Base-by-base conservation (phyloP, 805 yeast genomes). In the Metschnikowia gelsemii region DNA sequence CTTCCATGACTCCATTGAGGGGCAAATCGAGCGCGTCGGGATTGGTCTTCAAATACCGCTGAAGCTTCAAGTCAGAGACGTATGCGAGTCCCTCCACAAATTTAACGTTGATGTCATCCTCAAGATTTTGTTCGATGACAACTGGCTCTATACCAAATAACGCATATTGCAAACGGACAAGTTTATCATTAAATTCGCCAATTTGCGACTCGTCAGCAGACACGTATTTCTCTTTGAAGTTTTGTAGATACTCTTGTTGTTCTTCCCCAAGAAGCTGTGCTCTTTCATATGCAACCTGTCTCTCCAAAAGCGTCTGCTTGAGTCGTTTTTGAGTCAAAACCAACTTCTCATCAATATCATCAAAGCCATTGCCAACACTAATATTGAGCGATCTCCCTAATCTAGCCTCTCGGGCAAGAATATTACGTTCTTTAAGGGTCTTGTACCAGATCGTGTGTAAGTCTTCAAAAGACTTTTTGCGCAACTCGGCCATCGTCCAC, bases 391-490 rank as follows among this genome's bases (percentile, higher is more conserved):
- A 41, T 34, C 57, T 72, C 43, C 76, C 73, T 51, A 87, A 71
- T 49, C 83, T 80, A 41, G 72, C 70, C 62, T 93, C 98, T 53
- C 96, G 76, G 24, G 80, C 80, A 42, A 91, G 63, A 11, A 79
- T 66, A 61, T 93, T 93, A 52, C 95, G 72, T 63, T 93, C 96
- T 59, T 79, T 85, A 51, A 91, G 65, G 52, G 90, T 80, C 32
- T 84, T 74, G 61, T 87, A 91, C 98, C 99, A 93, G 55, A 93
- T 70, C 26, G 80, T 77, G 63, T 93, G 99, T 54, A 93, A 70
- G 59, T 93, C 99, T 29, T 89, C 93, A 58, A 89, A 93, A 13
- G 87, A 79, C 63, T 93, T 93, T 47, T 95, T 76, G 61, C 99
- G 80, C 54, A 93, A 76, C 60, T 91, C 98, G 3, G 88, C 84